Evolutionary conservation across 208 protist genomes (phyloP).

Genomic region (Vickermania ingenoplastis): DNA sequence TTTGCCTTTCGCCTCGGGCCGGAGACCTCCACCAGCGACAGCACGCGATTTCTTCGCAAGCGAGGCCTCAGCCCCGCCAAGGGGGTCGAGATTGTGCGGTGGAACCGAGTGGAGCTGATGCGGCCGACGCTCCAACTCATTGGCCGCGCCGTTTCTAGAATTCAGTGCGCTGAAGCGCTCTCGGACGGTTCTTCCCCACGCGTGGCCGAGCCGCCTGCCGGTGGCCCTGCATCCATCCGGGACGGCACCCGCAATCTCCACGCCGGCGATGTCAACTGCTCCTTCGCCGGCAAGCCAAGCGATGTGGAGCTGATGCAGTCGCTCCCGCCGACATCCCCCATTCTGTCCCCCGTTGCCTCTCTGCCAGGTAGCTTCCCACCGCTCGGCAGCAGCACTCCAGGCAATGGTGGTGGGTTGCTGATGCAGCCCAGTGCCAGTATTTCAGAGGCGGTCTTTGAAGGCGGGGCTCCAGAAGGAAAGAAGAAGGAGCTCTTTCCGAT

Average conservation of each 20-base stretch:
- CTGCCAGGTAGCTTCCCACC: background rate
- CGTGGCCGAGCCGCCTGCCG: background rate
- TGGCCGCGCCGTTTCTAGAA: conserved; percentile 23
- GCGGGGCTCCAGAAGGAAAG: background rate
- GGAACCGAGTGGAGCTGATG: conserved; percentile 63
- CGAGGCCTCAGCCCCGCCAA: conserved; percentile 21
- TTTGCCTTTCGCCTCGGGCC: conserved; percentile 51
- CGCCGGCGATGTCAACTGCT: background rate
- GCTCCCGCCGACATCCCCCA: background rate
- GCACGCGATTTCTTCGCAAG: conserved; percentile 42
- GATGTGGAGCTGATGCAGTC: background rate
- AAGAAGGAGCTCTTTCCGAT: background rate
- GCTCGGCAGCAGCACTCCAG: conserved; percentile 12
- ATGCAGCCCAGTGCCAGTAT: background rate
- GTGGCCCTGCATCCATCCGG: background rate
- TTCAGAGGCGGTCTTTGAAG: background rate
- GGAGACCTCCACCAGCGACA: conserved; percentile 9
- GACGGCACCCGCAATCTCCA: background rate
- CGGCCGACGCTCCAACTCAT: conserved; percentile 33
- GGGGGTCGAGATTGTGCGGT: conserved; percentile 35
- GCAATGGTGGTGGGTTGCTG: background rate
- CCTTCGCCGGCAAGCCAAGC: background rate
- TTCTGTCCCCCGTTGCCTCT: background rate
- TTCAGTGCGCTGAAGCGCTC: conserved; percentile 20
- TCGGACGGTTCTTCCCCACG: background rate